These are phyloP conservation scores for Suhomyces xylopsoci DNA, from an alignment of 805 yeast species.

Conservation along the genomic window DNA sequence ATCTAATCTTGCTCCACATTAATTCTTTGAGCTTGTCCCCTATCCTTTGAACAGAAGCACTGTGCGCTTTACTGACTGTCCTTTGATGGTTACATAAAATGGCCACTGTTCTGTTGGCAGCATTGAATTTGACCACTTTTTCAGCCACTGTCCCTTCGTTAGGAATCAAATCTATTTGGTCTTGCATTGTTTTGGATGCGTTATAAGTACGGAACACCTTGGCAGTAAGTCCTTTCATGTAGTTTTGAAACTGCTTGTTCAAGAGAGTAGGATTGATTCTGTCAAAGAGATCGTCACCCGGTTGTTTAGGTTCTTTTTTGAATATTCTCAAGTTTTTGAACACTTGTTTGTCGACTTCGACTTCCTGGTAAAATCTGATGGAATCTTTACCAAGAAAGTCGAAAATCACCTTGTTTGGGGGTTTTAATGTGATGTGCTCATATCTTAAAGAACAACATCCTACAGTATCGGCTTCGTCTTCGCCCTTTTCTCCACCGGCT, in stretches of 20 bases:
- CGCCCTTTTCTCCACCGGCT: constrained; percentile 98
- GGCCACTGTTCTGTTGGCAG: constrained; percentile 94
- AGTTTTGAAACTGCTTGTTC: constrained; percentile 82
- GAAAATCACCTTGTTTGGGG: constrained; percentile 82
- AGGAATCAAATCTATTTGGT: constrained; percentile 80
- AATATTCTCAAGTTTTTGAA: constrained; percentile 84
- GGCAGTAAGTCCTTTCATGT: constrained; percentile 92
- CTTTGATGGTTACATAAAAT: constrained; percentile 96
- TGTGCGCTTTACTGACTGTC: constrained; percentile 83
- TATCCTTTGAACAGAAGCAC: constrained; percentile 73
- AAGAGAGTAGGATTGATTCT: constrained; percentile 78
- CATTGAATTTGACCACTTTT: constrained; percentile 82
- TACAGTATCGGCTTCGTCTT: constrained; percentile 96
- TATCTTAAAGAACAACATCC: constrained; percentile 93
- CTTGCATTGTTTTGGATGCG: constrained; percentile 96
- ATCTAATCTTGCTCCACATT: constrained; percentile 77
- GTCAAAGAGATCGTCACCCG: constrained; percentile 92
- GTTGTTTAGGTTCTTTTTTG: constrained; percentile 83
- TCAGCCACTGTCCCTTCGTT: constrained; percentile 86
- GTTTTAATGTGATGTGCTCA: constrained; percentile 82
- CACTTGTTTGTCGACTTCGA: constrained; percentile 87
- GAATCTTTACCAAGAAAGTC: constrained; percentile 97
- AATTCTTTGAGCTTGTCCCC: constrained; percentile 75
- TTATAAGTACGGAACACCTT: constrained; percentile 96
- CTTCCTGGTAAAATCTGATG: constrained; percentile 87